Conservation (phyloP, 179 eudicot species). For the Actinidia chinensis region DNA sequence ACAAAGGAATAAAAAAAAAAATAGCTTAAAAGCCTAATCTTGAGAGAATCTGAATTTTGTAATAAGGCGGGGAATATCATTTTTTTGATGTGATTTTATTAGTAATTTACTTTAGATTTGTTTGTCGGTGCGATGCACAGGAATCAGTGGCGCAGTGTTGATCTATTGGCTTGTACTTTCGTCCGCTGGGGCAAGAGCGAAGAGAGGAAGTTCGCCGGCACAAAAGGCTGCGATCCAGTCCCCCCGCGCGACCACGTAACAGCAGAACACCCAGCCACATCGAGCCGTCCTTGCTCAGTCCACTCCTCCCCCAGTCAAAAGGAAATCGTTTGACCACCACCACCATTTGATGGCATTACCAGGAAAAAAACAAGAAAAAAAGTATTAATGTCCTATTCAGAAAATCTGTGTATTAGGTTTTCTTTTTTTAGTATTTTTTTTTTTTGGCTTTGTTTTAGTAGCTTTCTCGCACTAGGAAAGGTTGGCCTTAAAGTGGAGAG, state of each 20-base stretch:
- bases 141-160: conserved; percentile 69
- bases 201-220: conserved; percentile 41
- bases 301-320: conserved; percentile 68
- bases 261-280: conserved; percentile 44
- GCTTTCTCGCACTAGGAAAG: conserved; percentile 39
- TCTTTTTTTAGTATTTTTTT: too few species aligned
- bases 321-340: conserved; percentile 50
- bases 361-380: neutral
- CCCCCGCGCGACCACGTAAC: conserved; percentile 60
- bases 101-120: neutral
- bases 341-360: neutral
- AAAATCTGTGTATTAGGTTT: conserved; percentile 34
- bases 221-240: conserved; percentile 40
- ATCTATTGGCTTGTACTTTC: conserved; percentile 70
- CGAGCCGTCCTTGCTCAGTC: conserved; percentile 71
- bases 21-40: too few species aligned
- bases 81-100: neutral
- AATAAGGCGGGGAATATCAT: neutral
- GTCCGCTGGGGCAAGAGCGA: conserved; percentile 81
- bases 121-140: conserved; percentile 35
- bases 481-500: conserved; percentile 26
- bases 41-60: neutral
- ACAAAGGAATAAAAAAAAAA: too few species aligned
- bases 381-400: conserved; percentile 6
- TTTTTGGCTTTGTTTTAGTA: conserved; percentile 15